Evolutionary conservation across 331 rosid genomes (phyloP).

Genomic region (Rosa hybrid): DNA sequence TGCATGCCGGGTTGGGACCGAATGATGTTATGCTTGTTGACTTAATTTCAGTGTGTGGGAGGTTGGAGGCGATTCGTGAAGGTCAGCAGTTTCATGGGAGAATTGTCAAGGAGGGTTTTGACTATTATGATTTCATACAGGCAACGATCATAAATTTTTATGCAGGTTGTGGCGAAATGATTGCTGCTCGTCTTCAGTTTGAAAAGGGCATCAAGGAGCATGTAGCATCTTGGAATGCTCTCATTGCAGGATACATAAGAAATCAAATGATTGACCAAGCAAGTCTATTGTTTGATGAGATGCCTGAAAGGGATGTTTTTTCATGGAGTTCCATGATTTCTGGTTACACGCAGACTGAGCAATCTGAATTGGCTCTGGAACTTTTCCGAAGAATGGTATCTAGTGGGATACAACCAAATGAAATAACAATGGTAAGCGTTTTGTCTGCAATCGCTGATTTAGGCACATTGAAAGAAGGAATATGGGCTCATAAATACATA

Average conservation of each 20-base stretch:
- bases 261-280: constrained; percentile 63
- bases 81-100: constrained; percentile 73
- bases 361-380: constrained; percentile 69
- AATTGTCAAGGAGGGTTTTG: constrained; percentile 68
- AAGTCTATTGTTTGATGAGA: constrained; percentile 52
- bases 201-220: constrained; percentile 66
- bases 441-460: constrained; percentile 76
- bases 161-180: constrained; percentile 69
- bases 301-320: constrained; percentile 82
- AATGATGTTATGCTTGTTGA: constrained; percentile 78
- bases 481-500: constrained; percentile 67
- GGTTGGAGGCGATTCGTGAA: constrained; percentile 39
- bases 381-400: constrained; percentile 72
- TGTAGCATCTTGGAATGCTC: constrained; percentile 78
- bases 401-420: constrained; percentile 65
- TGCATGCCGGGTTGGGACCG: constrained; percentile 46
- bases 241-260: constrained; percentile 68
- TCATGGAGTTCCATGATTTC: constrained; percentile 90
- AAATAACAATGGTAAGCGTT: constrained; percentile 88
- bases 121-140: constrained; percentile 68
- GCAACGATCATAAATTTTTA: constrained; percentile 70
- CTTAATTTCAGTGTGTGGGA: constrained; percentile 76
- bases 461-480: constrained; percentile 72
- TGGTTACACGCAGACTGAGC: constrained; percentile 71
- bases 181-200: constrained; percentile 63